Base-by-base conservation (phyloP, 1,139 yeast genomes). In the Meyerozyma carpophila region DNA sequence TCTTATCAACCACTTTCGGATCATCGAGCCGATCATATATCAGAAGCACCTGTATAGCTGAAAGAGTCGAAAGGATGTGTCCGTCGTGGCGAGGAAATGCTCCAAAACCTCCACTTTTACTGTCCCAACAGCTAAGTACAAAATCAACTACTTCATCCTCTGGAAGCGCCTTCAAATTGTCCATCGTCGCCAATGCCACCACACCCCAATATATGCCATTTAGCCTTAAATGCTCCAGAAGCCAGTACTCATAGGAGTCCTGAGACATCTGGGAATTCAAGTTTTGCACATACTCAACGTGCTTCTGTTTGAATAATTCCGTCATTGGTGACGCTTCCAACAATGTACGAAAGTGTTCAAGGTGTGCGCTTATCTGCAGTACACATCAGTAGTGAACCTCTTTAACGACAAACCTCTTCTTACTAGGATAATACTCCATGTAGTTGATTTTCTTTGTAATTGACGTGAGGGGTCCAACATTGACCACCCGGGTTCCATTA, bases 121-220 rank as follows among this genome's bases (percentile, higher is more conserved):
- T 58, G 50, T 82, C 84, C 63, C 79, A 82, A 58, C 98, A 91
- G 14, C 76, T 68, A 55, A 79, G 50, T 5, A 93, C 86, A 59
- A 82, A 94, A 13, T 70, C 66, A 4, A 87, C 65, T 14, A 93
- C 81, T 7, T 83, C 88, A 0, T 70, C 64, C 44, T 72, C 67
- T 10, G 83, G 75, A 42, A 93, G 76, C 1, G 81, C 74, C 21
- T 60, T 61, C 21, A 73, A 66, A 1, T 82, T 68, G 37, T 75
- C 73, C 67, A 91, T 60, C 8, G 85, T 65, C 42, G 79, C 77
- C 34, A 91, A 65, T 0, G 97, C 89, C 13, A 86, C 83, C 6
- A 89, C 69, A 0, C 97, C 98, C 99, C 99, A 93, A 61, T 94
- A 93, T 2, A 94, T 72, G 5, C 98, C 98, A 56, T 87, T 89